A percentile compares a stretch with the other conserved stretches of the same genome.
Conservation (phyloP, 441 rosid genomes). For the Gossypium schwendimanii region DNA sequence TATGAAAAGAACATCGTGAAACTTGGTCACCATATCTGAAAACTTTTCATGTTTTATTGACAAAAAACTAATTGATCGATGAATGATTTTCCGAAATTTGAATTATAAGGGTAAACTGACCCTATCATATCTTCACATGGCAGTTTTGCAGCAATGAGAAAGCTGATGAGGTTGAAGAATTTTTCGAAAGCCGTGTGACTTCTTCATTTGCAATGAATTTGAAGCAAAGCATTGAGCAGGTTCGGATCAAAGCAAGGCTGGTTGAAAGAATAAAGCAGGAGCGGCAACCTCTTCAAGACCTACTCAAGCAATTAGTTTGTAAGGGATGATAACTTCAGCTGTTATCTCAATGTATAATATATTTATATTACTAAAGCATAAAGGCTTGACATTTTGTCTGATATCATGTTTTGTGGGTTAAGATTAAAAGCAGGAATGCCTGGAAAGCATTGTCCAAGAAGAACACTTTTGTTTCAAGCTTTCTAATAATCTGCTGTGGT, state of each 20-base stretch:
- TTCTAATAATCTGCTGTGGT: neutral
- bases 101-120: neutral
- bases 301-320: slow-evolving; percentile 42
- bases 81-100: neutral
- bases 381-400: neutral
- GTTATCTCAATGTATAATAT: neutral
- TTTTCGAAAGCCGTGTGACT: slow-evolving; percentile 47
- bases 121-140: neutral
- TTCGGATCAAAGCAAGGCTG: slow-evolving; percentile 68
- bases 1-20: neutral
- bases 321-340: slow-evolving; percentile 23
- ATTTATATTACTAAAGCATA: neutral
- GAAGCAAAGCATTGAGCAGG: slow-evolving; percentile 85
- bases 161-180: slow-evolving; percentile 74
- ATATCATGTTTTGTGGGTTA: neutral
- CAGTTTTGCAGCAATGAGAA: slow-evolving; percentile 33
- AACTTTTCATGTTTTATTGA: neutral
- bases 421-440: neutral
- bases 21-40: neutral
- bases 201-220: slow-evolving; percentile 70
- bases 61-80: neutral
- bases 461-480: neutral
- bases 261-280: slow-evolving; percentile 61
- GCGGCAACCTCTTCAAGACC: slow-evolving; percentile 34
- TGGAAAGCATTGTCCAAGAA: neutral